A percentile compares a stretch with the other conserved stretches of the same genome.
These are phyloP conservation scores for Aureobasidium musti DNA, from an alignment of 2,329 filamentous ascomycete genomes.

Conservation along the genomic window DNA sequence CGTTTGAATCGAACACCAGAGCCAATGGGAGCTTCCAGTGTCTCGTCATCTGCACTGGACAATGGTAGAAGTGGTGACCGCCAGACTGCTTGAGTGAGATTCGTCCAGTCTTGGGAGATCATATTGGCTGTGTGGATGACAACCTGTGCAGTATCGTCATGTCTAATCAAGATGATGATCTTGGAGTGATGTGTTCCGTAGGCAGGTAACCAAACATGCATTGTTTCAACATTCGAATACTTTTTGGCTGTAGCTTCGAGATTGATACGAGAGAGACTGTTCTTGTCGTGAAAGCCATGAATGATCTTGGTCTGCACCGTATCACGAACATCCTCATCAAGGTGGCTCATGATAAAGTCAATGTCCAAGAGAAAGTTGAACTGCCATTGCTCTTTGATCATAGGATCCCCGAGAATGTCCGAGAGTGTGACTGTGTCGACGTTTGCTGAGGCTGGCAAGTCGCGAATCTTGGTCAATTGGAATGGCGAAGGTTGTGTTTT, in stretches of 20 bases:
- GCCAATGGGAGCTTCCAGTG: constrained; percentile 48
- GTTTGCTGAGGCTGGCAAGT: constrained; percentile 63
- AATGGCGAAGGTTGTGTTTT: constrained; percentile 60
- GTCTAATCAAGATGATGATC: constrained; percentile 80
- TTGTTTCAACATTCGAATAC: constrained; percentile 68
- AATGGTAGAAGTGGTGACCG: constrained; percentile 71
- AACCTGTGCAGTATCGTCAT: constrained; percentile 74
- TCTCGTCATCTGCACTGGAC: constrained; percentile 42
- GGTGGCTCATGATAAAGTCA: constrained; percentile 61
- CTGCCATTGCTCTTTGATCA: constrained; percentile 71
- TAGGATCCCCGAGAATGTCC: constrained; percentile 71
- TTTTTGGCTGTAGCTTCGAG: constrained; percentile 63
- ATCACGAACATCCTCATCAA: constrained; percentile 58
- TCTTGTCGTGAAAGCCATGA: constrained; percentile 67
- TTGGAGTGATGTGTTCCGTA: constrained; percentile 87
- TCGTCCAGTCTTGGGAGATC: constrained; percentile 83
- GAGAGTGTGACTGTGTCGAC: constrained; percentile 64
- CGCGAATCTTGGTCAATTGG: constrained; percentile 68
- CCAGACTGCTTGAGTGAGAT: constrained; percentile 86
- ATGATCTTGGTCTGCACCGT: constrained; percentile 60
- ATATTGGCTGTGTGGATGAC: constrained; percentile 90
- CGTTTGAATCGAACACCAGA: constrained; percentile 71
- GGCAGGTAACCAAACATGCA: constrained; percentile 77
- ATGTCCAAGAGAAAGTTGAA: constrained; percentile 69
- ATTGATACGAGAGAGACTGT: constrained; percentile 60